Conservation (phyloP, 345 rosid species). For the Anacardium occidentale region DNA sequence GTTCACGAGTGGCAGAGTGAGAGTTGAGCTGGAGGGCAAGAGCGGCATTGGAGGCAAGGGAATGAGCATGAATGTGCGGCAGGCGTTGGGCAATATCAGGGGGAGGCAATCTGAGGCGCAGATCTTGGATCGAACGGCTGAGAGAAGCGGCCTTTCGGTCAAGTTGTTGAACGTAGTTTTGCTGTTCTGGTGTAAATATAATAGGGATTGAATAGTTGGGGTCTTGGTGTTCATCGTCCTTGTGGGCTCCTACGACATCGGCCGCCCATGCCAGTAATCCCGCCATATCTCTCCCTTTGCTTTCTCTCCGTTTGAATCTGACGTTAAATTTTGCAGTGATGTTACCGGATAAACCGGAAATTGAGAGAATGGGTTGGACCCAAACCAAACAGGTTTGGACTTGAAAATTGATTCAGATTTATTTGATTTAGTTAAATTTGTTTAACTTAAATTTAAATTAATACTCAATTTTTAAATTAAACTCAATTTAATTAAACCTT, state of each 20-base stretch:
- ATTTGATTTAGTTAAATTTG: no score
- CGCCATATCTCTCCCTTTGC: conserved; percentile 45
- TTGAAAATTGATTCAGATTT: no score
- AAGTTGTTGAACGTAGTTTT: conserved; percentile 61
- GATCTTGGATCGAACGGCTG: conserved; percentile 81
- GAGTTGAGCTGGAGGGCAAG: conserved; percentile 89
- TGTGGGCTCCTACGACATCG: no score
- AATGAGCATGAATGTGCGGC: conserved; percentile 89
- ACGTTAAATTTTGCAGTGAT: background rate
- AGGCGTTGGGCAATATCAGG: conserved; percentile 86
- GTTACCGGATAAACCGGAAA: conserved; percentile 21
- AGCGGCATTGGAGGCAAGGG: conserved; percentile 88
- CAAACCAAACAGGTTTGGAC: no score
- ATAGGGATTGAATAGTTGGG: conserved; percentile 44
- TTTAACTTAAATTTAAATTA: no score
- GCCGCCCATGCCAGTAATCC: conserved; percentile 85
- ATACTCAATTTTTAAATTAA: no score
- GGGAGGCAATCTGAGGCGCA: conserved; percentile 81
- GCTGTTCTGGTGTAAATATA: conserved; percentile 63
- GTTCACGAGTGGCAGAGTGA: conserved; percentile 91
- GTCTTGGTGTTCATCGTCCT: background rate
- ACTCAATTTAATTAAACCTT: no score
- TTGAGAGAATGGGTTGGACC: no score
- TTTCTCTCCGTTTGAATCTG: conserved; percentile 9
- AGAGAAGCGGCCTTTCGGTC: conserved; percentile 67